Evolutionary conservation across 495 filamentous ascomycete genomes (phyloP).

Genomic region (Aspergillus asperescens): DNA sequence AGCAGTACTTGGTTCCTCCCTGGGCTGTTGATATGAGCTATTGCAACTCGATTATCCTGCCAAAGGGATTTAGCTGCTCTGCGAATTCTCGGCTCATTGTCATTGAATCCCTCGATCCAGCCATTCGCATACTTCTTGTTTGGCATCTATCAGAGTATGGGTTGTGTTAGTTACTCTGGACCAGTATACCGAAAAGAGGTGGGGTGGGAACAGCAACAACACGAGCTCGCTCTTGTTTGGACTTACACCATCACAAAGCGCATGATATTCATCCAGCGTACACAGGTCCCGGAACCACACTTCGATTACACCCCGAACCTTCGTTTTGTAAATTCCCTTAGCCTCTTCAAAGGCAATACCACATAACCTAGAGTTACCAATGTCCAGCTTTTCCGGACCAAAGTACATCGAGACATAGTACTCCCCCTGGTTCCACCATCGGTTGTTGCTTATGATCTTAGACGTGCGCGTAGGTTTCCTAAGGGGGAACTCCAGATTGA

Average conservation of each 20-base stretch:
- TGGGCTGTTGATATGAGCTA: constrained; percentile 17
- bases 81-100: constrained; percentile 29
- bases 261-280: constrained; percentile 31
- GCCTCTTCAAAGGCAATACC: constrained; percentile 21
- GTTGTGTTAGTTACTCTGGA: constrained; percentile 7
- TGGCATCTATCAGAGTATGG: not conserved
- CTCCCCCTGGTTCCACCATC: constrained; percentile 24
- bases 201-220: too few relatives aligned
- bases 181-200: not conserved
- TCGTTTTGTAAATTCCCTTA: constrained; percentile 23
- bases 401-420: constrained; percentile 28
- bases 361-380: constrained; percentile 39
- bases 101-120: constrained; percentile 35
- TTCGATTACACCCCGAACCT: constrained; percentile 20
- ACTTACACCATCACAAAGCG: constrained; percentile 30
- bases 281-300: constrained; percentile 41
- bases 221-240: not conserved
- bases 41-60: constrained; percentile 21
- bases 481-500: not conserved
- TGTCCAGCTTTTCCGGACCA: constrained; percentile 28
- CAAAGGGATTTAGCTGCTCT: constrained; percentile 25
- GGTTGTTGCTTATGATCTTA: not conserved
- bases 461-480: not conserved
- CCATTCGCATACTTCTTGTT: constrained; percentile 20
- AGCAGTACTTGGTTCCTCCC: constrained; percentile 17